phyloP scores from a whole-genome alignment of 768 basidiomycete species.

The Jaapia argillacea region DNA sequence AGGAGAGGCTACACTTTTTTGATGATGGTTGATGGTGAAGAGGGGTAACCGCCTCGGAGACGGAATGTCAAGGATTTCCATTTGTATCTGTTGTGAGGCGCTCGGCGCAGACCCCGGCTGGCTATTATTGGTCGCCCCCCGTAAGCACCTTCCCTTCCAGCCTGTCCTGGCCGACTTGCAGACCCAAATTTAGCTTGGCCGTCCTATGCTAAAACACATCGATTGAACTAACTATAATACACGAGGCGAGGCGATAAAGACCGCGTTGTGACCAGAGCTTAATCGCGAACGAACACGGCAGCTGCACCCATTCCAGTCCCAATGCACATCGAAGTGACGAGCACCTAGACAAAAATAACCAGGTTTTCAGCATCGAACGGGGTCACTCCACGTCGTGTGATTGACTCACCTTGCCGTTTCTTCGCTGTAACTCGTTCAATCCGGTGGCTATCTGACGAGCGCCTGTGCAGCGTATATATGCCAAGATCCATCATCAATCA shows the following conservation, averaged over 20 bases:
- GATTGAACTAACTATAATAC: too few relatives aligned
- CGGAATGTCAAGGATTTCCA: background rate
- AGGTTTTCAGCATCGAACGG: constrained; percentile 6
- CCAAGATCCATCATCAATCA: constrained; percentile 11
- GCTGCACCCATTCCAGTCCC: constrained; percentile 89
- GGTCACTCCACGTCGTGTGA: constrained; percentile 6
- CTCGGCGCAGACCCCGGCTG: background rate
- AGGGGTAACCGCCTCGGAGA: background rate
- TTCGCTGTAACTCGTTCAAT: constrained; percentile 58
- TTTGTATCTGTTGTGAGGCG: background rate
- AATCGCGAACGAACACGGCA: constrained; percentile 56
- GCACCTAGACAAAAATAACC: constrained; percentile 34
- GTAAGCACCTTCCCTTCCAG: too few relatives aligned
- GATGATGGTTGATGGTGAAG: constrained; percentile 7
- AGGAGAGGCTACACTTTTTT: constrained; percentile 1
- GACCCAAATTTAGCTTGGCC: too few relatives aligned
- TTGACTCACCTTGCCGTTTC: constrained; percentile 53
- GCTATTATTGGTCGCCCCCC: background rate
- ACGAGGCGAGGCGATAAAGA: too few relatives aligned
- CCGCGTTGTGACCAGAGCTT: too few relatives aligned
- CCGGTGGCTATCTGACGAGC: constrained; percentile 81
- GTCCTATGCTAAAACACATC: too few relatives aligned
- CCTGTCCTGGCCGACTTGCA: too few relatives aligned
- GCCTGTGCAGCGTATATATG: constrained; percentile 63
- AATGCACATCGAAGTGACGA: constrained; percentile 88